Conservation (phyloP, 345 rosid species). For the Garcia nutans region DNA sequence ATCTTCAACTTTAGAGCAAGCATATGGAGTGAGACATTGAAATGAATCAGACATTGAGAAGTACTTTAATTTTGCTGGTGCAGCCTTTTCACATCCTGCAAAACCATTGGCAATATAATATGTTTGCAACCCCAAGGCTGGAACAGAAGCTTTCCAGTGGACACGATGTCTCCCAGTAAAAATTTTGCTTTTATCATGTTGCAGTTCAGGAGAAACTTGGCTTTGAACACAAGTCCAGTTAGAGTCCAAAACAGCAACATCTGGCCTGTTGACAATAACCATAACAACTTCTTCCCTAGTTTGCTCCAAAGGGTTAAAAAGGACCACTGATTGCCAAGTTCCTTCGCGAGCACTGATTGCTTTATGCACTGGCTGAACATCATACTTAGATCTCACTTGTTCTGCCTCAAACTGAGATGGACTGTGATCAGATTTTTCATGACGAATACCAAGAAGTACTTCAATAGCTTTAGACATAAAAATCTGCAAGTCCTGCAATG, state of each 20-base stretch:
- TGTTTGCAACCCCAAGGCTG: conserved; percentile 86
- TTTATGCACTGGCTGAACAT: conserved; percentile 75
- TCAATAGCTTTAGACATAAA: conserved; percentile 97
- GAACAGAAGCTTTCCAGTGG: conserved; percentile 88
- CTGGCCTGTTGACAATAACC: conserved; percentile 67
- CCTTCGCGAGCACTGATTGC: conserved; percentile 66
- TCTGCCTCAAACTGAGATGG: conserved; percentile 80
- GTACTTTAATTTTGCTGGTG: conserved; percentile 57
- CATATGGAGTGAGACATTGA: conserved; percentile 72
- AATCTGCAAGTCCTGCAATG: conserved; percentile 81
- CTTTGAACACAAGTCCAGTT: conserved; percentile 91
- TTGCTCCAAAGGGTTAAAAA: conserved; percentile 91
- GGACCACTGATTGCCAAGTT: conserved; percentile 66
- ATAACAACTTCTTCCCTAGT: conserved; percentile 76
- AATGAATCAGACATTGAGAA: conserved; percentile 46
- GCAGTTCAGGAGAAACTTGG: conserved; percentile 91
- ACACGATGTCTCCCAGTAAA: conserved; percentile 86
- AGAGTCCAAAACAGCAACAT: conserved; percentile 73
- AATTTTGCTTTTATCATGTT: conserved; percentile 60
- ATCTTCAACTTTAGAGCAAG: conserved; percentile 65
- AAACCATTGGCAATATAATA: conserved; percentile 81
- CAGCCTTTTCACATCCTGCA: conserved; percentile 78
- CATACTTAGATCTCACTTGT: conserved; percentile 76
- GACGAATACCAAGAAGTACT: conserved; percentile 74
- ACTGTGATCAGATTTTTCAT: conserved; percentile 70